A percentile compares a stretch with the other conserved stretches of the same genome.
Evolutionary conservation across 148 eudicot species (phyloP).

Genomic region (Polygonum aviculare): DNA sequence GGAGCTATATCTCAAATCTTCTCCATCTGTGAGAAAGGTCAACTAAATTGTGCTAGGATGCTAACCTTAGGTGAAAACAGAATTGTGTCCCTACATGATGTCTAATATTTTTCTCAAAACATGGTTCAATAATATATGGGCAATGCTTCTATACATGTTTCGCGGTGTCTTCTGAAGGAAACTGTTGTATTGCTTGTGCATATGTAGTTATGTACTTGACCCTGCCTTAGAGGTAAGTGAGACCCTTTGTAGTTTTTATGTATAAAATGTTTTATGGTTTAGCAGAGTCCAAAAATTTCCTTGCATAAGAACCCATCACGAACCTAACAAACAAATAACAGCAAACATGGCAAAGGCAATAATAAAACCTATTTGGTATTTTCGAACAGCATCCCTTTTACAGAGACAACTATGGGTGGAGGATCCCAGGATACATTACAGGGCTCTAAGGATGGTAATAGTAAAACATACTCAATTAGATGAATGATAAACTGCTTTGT

Average conservation of each 20-base stretch:
- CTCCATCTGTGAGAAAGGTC: slow-evolving; percentile 46
- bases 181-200: neutral
- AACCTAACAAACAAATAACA: neutral
- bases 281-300: neutral
- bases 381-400: neutral
- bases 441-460: too few species aligned
- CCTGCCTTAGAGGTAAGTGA: neutral
- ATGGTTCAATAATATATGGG: neutral
- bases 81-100: neutral
- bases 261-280: neutral
- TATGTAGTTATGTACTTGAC: neutral
- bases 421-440: neutral
- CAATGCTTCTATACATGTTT: neutral
- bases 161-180: neutral
- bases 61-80: neutral
- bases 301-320: neutral
- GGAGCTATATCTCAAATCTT: slow-evolving; percentile 86
- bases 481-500: neutral
- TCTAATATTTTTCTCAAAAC: neutral
- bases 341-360: neutral
- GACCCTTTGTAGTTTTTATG: neutral
- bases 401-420: neutral
- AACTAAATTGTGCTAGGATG: neutral
- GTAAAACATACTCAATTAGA: neutral
- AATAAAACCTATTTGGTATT: neutral